Base-by-base conservation (phyloP, 2,329 filamentous ascomycete genomes). In the Fusarium continuum region DNA sequence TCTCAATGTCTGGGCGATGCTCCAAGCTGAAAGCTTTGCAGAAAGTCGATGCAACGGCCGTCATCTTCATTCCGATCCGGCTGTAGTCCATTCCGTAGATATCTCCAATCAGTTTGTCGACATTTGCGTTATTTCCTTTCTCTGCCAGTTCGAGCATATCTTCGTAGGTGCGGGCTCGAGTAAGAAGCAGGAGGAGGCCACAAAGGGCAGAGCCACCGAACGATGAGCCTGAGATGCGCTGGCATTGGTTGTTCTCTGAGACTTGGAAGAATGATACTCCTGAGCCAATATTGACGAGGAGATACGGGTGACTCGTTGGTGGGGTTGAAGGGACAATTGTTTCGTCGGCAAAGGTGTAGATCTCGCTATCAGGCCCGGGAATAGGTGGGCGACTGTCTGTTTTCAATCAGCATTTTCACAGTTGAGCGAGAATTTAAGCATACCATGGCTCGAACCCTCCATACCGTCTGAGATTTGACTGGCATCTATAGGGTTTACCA, bases 181-280 rank as follows among this genome's bases (percentile, higher is more conserved):
- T 99, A 34, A 99, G 83, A 35, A 99, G 85, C 6, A 92, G 93
- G n/a, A 99, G 83, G 13, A 99, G 82, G 1, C 95, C 95, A 92
- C 95, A 98, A 38, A 99, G 88, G 1, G 95, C 98, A 7, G 95
- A 95, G 23, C 95, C 95, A 17, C 95, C 95, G 0, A 99, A 85
- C 3, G 93, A 96, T 1, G 95, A 97, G 55, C 95, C 95, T 31
- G 95, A 94, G 13, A 99, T 94, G 66, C 95, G 91, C 76, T 96
- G 84, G 74, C 90, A 97, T 64, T 92, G 85, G 41, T 89, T 87
- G 1, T 92, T 93, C 0, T 93, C 94, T 0, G 91, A 95, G 5
- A 99, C 95, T 75, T 97, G 98, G 77, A 99, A 90, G 85, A 99
- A 96, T 34, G 91, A 95, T 4, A 99, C 95, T 45, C 95, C 95